Conservation (phyloP, 164 flowering plant genomes). For the Santalum album region DNA sequence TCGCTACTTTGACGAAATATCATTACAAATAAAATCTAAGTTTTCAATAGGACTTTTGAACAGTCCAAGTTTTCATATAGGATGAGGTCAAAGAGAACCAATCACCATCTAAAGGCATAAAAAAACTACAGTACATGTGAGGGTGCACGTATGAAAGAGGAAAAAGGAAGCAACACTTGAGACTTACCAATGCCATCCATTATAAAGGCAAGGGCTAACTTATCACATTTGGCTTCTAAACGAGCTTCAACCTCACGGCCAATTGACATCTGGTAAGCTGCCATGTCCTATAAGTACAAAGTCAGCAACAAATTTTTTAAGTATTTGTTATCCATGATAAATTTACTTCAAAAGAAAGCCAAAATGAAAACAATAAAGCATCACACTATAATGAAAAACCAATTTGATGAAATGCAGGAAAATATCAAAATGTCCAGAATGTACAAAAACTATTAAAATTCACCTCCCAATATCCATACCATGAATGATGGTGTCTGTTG, state of each 20-base stretch:
- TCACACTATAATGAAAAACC: too few species aligned
- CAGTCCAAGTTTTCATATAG: too few species aligned
- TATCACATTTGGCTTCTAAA: constrained; percentile 73
- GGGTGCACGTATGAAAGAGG: neutral
- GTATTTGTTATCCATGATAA: too few species aligned
- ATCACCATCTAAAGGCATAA: neutral
- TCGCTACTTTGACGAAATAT: too few species aligned
- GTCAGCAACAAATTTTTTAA: too few species aligned
- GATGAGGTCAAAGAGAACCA: too few species aligned
- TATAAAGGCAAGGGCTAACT: constrained; percentile 59
- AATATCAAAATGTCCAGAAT: neutral
- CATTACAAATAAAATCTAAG: too few species aligned
- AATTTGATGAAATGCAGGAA: too few species aligned
- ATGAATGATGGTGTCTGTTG: constrained; percentile 45
- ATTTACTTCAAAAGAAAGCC: too few species aligned
- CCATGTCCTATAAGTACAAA: constrained; percentile 43
- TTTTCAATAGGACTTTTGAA: too few species aligned
- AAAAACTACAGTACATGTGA: neutral
- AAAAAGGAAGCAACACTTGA: neutral
- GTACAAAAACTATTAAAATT: neutral
- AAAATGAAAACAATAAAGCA: too few species aligned
- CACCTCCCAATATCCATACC: constrained; percentile 31
- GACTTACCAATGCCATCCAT: constrained; percentile 68
- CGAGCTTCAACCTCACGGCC: constrained; percentile 69
- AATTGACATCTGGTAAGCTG: constrained; percentile 67